Base-by-base conservation (phyloP, 2,329 filamentous ascomycete genomes). In the Endocalyx cinctus region DNA sequence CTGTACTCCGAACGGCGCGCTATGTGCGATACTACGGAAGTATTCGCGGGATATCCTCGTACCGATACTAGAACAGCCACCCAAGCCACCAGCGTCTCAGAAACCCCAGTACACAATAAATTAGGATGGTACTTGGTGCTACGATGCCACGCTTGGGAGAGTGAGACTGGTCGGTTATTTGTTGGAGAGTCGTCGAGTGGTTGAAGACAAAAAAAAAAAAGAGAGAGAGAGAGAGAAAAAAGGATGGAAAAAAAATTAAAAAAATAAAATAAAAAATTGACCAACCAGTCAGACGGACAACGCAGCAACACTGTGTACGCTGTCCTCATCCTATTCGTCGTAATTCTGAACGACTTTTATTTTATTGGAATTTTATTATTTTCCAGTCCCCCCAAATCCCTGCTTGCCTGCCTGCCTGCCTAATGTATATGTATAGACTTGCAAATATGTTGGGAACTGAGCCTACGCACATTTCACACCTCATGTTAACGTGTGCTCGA, bases 41-140 rank as follows among this genome's bases (percentile, higher is more conserved):
- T 44, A 43, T 38, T 39, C 35, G 34, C 37, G 39, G 31, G 38
- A 39, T 36, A 29, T 14, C 17, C 40, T 39, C 34, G 46, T 47
- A 48, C 41, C 41, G 36, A 39, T 38, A 43, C 38, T 39, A 40
- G 41, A 34, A 43, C 42, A 51, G 47, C 50, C 52, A 54, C 48
- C 39, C 39, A 51, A 51, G 48, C 46, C 45, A 46, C 41, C 49
- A 47, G 42, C 47, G 47, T 55, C 46, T 53, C 45, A 48, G 42
- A 35, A 38, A 39, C 38, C 35, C 43, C 35, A 46, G 45, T 48
- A 47, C 46, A 40, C 37, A 39, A 45, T 49, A 48, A 46, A 47
- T 48, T 45, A 45, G 48, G 34, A 38, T 41, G 43, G 45, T 51
- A 46, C 41, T 45, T 52, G 47, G 50, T 55, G 47, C 46, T 46